These are phyloP conservation scores for Tulasnella sp. DNA, from an alignment of 768 basidiomycete species.

Conservation along the genomic window DNA sequence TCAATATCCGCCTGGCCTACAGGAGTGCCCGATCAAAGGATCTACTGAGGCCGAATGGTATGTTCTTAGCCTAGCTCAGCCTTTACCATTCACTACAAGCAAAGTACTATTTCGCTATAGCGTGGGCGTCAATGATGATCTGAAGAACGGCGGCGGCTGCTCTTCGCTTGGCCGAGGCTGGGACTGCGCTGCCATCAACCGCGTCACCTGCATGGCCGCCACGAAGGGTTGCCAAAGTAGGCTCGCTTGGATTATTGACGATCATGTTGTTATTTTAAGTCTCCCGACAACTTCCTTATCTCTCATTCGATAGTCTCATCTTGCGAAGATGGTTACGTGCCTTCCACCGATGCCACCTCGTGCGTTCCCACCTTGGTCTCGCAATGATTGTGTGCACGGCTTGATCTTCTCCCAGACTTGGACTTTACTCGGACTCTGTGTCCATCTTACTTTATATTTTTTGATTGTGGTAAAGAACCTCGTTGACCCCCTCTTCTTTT, in stretches of 20 bases:
- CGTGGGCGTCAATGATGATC: conserved; percentile 49
- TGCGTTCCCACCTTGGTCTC: neutral
- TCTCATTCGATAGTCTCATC: neutral
- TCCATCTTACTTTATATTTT: too few species aligned
- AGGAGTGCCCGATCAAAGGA: conserved; percentile 47
- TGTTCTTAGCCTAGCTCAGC: neutral
- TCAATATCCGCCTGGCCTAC: conserved; percentile 44
- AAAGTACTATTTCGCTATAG: conserved; percentile 15
- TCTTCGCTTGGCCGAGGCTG: conserved; percentile 46
- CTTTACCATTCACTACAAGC: neutral
- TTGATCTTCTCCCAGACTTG: neutral
- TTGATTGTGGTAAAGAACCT: too few species aligned
- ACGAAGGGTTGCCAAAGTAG: neutral
- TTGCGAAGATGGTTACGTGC: neutral
- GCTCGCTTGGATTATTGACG: neutral
- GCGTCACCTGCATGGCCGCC: conserved; percentile 55
- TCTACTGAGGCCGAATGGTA: conserved; percentile 44
- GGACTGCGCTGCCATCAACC: conserved; percentile 59
- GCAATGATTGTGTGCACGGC: neutral
- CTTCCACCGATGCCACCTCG: neutral
- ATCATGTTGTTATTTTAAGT: neutral
- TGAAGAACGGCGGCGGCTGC: conserved; percentile 72
- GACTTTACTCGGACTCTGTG: too few species aligned
- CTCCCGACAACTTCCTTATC: too few species aligned
- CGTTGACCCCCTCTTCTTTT: too few species aligned